phyloP scores from a whole-genome alignment of 2,329 filamentous ascomycete genomes.

The Ramichloridium luteum region DNA sequence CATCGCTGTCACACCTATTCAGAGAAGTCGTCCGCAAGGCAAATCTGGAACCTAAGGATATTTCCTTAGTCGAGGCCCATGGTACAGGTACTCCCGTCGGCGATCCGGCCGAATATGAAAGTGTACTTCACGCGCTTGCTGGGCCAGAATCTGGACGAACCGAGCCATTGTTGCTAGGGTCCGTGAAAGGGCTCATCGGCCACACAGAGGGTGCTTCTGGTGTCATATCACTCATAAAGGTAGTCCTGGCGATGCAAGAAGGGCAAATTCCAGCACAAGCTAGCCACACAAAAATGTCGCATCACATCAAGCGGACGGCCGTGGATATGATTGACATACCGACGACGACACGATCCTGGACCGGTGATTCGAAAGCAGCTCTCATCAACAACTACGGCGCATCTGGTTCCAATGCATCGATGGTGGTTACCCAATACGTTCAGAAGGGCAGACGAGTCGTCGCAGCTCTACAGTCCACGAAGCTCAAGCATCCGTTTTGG shows the following conservation, averaged over 20 bases:
- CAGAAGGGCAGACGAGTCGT: no score
- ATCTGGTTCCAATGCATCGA: constrained; percentile 26
- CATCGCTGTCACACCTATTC: constrained; percentile 11
- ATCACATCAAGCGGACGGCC: background rate
- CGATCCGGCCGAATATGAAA: constrained; percentile 8
- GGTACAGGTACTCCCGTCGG: constrained; percentile 10
- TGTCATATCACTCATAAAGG: constrained; percentile 23
- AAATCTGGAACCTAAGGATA: constrained; percentile 9
- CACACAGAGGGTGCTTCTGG: constrained; percentile 27
- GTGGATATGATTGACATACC: background rate
- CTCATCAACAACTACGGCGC: constrained; percentile 29
- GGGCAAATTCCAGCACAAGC: constrained; percentile 21
- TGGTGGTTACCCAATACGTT: constrained; percentile 13
- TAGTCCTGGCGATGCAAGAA: constrained; percentile 25
- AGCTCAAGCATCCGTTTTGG: no score
- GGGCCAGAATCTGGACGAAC: background rate
- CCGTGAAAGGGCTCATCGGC: constrained; percentile 26
- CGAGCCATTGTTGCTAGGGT: constrained; percentile 18
- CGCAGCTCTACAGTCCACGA: no score
- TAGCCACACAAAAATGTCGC: background rate
- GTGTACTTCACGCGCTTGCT: constrained; percentile 4
- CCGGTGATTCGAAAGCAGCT: constrained; percentile 8
- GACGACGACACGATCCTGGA: background rate
- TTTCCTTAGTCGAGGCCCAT: constrained; percentile 9
- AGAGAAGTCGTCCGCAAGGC: constrained; percentile 12